Conservation (phyloP, 805 yeast genomes). For the Suhomyces faveliae region DNA sequence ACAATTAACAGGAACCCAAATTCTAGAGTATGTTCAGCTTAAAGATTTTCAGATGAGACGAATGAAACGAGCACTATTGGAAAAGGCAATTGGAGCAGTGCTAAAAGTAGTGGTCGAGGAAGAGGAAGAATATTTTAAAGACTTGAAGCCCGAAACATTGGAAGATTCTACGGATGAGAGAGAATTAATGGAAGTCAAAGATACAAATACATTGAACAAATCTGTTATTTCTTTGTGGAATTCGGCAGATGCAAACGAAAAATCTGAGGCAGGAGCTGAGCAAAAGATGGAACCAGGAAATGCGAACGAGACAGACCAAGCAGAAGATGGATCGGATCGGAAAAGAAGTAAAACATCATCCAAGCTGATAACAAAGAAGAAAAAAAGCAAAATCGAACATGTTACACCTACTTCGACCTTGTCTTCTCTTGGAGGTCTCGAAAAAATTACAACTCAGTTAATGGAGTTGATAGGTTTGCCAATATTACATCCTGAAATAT, state of each 20-base stretch:
- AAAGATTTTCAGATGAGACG: conserved; percentile 68
- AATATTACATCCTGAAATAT: conserved; percentile 89
- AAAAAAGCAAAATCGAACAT: conserved; percentile 51
- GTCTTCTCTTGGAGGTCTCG: conserved; percentile 85
- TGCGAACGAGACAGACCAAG: neutral
- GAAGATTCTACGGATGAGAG: conserved; percentile 39
- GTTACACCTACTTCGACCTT: conserved; percentile 68
- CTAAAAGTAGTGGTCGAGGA: conserved; percentile 55
- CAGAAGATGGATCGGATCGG: conserved; percentile 36
- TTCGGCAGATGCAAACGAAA: conserved; percentile 9
- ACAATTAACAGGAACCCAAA: conserved; percentile 52
- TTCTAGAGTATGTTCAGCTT: conserved; percentile 56
- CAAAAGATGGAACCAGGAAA: conserved; percentile 13
- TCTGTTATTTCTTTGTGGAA: conserved; percentile 75
- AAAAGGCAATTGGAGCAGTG: conserved; percentile 61
- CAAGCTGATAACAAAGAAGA: conserved; percentile 29
- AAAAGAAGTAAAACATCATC: conserved; percentile 51
- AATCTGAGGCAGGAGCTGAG: conserved; percentile 10
- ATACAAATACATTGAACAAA: conserved; percentile 70
- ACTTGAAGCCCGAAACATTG: conserved; percentile 10
- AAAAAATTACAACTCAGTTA: conserved; percentile 75
- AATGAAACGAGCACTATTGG: conserved; percentile 62
- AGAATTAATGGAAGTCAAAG: conserved; percentile 63
- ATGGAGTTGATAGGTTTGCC: conserved; percentile 93
- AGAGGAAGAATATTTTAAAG: conserved; percentile 56